These are phyloP conservation scores for Stromatinia cepivora DNA, from an alignment of 2,329 filamentous ascomycete species.

Conservation along the genomic window DNA sequence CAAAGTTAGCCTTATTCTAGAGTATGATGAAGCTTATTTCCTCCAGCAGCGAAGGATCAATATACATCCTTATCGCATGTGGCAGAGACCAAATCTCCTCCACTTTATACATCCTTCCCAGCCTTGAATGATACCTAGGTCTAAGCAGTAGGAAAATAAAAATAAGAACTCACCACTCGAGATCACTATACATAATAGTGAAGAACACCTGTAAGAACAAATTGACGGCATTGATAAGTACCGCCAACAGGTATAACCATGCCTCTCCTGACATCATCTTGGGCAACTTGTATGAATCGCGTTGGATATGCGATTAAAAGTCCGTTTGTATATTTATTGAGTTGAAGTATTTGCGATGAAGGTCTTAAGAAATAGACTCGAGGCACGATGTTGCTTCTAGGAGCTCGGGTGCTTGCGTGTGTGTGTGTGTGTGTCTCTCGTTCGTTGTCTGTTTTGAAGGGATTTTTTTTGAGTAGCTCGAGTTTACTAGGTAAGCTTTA, in stretches of 20 bases:
- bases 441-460: constrained; percentile 18
- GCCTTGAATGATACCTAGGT: neutral
- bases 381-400: constrained; percentile 12
- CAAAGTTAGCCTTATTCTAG: constrained; percentile 5
- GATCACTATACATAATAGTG: constrained; percentile 99
- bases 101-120: neutral
- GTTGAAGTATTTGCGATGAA: constrained; percentile 7
- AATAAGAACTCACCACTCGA: constrained; percentile 79
- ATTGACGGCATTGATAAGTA: constrained; percentile 99
- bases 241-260: constrained; percentile 96
- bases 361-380: neutral
- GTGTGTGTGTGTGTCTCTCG: too few relatives aligned
- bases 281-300: constrained; percentile 25
- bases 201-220: constrained; percentile 99
- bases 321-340: neutral
- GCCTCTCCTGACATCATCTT: constrained; percentile 90
- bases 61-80: constrained; percentile 9
- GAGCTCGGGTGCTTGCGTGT: constrained; percentile 19
- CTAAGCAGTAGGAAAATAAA: neutral
- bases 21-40: neutral
- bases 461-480: constrained; percentile 19
- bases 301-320: constrained; percentile 22
- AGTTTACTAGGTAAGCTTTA: constrained; percentile 9
- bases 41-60: neutral
- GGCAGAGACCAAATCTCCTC: neutral